Evolutionary conservation across 2,329 filamentous ascomycete species (phyloP).

Genomic region (Paraphaeosphaeria sporulosa): DNA sequence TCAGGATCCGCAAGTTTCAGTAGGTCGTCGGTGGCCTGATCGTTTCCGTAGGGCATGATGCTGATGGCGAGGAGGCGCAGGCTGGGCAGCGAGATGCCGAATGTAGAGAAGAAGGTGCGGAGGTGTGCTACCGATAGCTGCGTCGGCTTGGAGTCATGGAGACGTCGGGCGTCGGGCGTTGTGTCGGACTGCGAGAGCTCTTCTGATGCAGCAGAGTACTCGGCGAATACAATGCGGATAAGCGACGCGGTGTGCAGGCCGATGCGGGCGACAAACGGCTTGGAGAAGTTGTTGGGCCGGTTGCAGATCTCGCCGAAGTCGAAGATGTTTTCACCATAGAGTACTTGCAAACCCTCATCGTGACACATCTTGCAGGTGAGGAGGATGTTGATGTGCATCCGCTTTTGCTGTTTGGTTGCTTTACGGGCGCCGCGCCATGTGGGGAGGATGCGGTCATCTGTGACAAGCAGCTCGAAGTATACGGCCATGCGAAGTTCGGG

Average conservation of each 20-base stretch:
- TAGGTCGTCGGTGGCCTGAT: conserved; percentile 13
- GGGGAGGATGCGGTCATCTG: conserved; percentile 19
- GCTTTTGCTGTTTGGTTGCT: conserved; percentile 18
- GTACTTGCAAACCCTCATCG: conserved; percentile 17
- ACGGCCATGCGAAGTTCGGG: conserved; percentile 21
- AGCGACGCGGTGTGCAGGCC: conserved; percentile 15
- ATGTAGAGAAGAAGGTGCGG: conserved; percentile 4
- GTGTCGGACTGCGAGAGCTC: conserved; percentile 13
- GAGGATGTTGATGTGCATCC: conserved; percentile 21
- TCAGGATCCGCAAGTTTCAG: conserved; percentile 2
- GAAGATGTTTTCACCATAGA: conserved; percentile 29
- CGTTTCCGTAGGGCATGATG: conserved; percentile 21
- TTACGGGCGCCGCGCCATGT: conserved; percentile 20
- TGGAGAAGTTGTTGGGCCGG: conserved; percentile 13
- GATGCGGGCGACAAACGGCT: conserved; percentile 5
- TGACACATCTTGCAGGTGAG: conserved; percentile 15
- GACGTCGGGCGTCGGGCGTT: background rate
- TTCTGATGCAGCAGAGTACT: conserved; percentile 22
- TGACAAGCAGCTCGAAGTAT: conserved; percentile 24
- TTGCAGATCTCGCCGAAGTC: conserved; percentile 24
- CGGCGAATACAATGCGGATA: conserved; percentile 23
- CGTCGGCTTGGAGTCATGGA: background rate
- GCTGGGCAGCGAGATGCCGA: conserved; percentile 14
- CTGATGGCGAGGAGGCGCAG: conserved; percentile 24
- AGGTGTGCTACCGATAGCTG: conserved; percentile 12